Evolutionary conservation across 768 basidiomycete species (phyloP), one percentile per base, ranked within the genome.

Genomic region (Pulveroboletus sp.): DNA sequence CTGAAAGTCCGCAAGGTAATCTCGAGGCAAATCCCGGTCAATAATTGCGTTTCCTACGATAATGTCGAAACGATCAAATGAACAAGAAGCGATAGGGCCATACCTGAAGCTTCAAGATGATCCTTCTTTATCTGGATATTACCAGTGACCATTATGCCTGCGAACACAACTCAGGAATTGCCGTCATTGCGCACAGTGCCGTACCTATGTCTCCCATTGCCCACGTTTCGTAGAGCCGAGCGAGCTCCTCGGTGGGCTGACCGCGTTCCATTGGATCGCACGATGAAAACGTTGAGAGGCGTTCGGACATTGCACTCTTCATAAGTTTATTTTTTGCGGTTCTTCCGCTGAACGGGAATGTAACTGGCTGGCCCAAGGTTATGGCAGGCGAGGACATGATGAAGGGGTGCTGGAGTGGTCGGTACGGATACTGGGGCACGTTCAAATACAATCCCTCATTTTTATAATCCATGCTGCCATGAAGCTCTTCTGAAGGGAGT

Each of bases 291-390:
- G 69, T 69, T 4, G 67, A 67, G 37, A 68, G 60, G 11, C 69
- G 65, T 40, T 68, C 67, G 6, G 67, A 70, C 67, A 68, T 70
- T 1, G 67, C 67, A 46, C 67, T 67, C 52, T 68, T 68, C 62
- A 68, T 55, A 43, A 68, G 27, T 45, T 50, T 69, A 48, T 70
- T 70, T 54, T 55, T 69, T 0, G 65, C 56, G 0, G 31, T 56
- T 50, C 60, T 66, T 11, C 60, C 57, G 41, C 66, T 70, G 47
- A 68, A 68, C 3, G 66, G 57, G 40, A 68, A 66, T 1, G 51
- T 59, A 11, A 68, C 39, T 1, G 60, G 50, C 37, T 69, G 64
- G 3, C 49, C 56, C 47, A 68, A 54, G 9, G 52, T 58, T 15
- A 56, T 42, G 30, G 62, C 52, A 46, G 52, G 55, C 5, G 52